Evolutionary conservation across 176 grass and related monocot genomes (phyloP).

Genomic region (Puya raimondii): DNA sequence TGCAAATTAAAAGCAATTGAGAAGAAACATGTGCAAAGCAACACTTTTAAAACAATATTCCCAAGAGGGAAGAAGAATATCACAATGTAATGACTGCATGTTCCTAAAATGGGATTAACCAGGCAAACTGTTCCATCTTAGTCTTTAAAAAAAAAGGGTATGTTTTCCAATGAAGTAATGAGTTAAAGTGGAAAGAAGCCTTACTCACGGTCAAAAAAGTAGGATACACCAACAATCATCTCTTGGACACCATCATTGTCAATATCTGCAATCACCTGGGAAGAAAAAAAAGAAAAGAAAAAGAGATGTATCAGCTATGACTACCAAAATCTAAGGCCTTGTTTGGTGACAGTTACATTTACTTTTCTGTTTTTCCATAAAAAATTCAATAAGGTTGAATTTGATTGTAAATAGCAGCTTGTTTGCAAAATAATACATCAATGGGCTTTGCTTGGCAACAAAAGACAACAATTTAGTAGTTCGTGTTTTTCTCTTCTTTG

Average conservation of each 20-base stretch:
- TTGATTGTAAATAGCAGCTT: no score
- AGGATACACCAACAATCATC: constrained; percentile 87
- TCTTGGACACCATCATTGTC: constrained; percentile 84
- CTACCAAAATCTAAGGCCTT: not conserved
- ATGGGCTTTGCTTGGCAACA: no score
- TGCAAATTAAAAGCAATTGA: no score
- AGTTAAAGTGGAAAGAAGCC: constrained; percentile 16
- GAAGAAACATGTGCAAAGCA: not conserved
- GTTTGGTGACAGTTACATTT: no score
- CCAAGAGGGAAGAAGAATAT: not conserved
- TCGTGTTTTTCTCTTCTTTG: no score
- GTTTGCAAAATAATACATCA: no score
- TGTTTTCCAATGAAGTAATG: not conserved
- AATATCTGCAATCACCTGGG: constrained; percentile 93
- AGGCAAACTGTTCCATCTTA: not conserved
- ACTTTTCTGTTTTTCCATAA: no score
- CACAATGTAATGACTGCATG: no score
- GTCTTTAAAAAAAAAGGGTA: not conserved
- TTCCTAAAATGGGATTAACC: not conserved
- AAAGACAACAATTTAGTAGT: no score
- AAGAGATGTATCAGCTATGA: constrained; percentile 15
- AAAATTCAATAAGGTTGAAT: no score
- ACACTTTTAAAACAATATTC: not conserved
- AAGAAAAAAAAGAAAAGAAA: constrained; percentile 15
- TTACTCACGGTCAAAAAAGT: constrained; percentile 84